These are phyloP conservation scores for Pichia phayaonensis DNA, from an alignment of 805 yeast species.

Conservation along the genomic window DNA sequence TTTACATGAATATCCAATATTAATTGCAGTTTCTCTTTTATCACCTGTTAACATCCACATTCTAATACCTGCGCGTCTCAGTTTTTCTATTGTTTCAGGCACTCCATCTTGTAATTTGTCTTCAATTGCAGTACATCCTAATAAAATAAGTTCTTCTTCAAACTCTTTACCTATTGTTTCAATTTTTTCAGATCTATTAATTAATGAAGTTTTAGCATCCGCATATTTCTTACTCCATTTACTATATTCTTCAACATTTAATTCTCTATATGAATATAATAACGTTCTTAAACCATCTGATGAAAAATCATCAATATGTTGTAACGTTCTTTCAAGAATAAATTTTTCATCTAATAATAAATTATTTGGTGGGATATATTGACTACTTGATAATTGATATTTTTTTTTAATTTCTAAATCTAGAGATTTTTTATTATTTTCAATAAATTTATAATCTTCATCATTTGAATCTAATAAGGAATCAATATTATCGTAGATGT, in stretches of 20 bases:
- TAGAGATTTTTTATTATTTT: slow-evolving; percentile 48
- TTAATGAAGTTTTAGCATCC: slow-evolving; percentile 70
- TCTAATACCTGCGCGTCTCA: slow-evolving; percentile 87
- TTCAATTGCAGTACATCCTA: slow-evolving; percentile 96
- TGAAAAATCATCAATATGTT: slow-evolving; percentile 89
- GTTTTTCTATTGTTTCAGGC: slow-evolving; percentile 85
- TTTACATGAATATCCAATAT: slow-evolving; percentile 91
- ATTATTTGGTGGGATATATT: slow-evolving; percentile 45
- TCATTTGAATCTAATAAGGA: slow-evolving; percentile 26
- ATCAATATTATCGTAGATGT: slow-evolving; percentile 13
- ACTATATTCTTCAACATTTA: slow-evolving; percentile 50
- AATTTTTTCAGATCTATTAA: slow-evolving; percentile 55
- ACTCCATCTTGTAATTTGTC: slow-evolving; percentile 97
- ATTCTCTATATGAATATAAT: slow-evolving; percentile 71
- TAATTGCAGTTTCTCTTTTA: slow-evolving; percentile 95
- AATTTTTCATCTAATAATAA: slow-evolving; percentile 65
- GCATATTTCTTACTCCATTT: slow-evolving; percentile 62
- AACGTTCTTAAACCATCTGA: slow-evolving; percentile 92
- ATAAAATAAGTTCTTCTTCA: slow-evolving; percentile 59
- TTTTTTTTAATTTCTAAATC: slow-evolving; percentile 51
- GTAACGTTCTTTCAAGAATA: slow-evolving; percentile 73
- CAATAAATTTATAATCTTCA: slow-evolving; percentile 45
- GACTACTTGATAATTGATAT: slow-evolving; percentile 32
- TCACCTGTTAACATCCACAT: slow-evolving; percentile 99
- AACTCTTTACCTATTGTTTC: slow-evolving; percentile 66